Evolutionary conservation across 495 filamentous ascomycete species (phyloP).

Genomic region (Aspergillus nanangensis): DNA sequence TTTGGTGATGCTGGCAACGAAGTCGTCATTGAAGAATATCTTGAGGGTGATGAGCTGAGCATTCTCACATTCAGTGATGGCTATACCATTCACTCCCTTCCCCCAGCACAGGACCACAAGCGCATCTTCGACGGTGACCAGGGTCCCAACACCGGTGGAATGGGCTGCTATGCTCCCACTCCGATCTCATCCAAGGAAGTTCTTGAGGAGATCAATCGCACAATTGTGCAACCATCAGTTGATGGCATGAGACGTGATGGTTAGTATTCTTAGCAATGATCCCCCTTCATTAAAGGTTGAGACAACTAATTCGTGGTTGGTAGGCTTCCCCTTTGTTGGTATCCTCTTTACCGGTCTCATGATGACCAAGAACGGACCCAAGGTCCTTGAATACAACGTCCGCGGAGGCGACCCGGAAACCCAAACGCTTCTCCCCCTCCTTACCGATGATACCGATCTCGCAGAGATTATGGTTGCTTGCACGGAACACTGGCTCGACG

Average conservation of each 20-base stretch:
- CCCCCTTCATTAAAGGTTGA: no score
- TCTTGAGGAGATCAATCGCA: conserved; percentile 72
- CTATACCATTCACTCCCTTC: conserved; percentile 76
- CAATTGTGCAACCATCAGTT: conserved; percentile 84
- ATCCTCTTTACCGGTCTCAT: conserved; percentile 94
- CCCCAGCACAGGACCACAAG: conserved; percentile 96
- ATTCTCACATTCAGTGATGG: conserved; percentile 91
- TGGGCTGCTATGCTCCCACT: conserved; percentile 96
- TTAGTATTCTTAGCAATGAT: no score
- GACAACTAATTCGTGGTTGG: neutral
- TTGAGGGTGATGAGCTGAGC: conserved; percentile 88
- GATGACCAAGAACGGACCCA: conserved; percentile 84
- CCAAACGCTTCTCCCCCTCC: conserved; percentile 81
- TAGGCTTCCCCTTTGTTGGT: conserved; percentile 71
- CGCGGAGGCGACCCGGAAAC: conserved; percentile 96
- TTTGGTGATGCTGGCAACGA: conserved; percentile 87
- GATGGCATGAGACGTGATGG: conserved; percentile 81
- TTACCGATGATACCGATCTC: conserved; percentile 77
- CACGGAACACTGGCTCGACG: conserved; percentile 67
- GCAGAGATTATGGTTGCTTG: conserved; percentile 89
- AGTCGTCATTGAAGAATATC: conserved; percentile 93
- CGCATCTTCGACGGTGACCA: conserved; percentile 85
- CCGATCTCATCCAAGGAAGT: conserved; percentile 71
- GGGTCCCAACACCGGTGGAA: conserved; percentile 93
- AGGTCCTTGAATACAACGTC: conserved; percentile 94